phyloP scores from a whole-genome alignment of 106 monocot genomes.

The Dioscorea dumetorum region DNA sequence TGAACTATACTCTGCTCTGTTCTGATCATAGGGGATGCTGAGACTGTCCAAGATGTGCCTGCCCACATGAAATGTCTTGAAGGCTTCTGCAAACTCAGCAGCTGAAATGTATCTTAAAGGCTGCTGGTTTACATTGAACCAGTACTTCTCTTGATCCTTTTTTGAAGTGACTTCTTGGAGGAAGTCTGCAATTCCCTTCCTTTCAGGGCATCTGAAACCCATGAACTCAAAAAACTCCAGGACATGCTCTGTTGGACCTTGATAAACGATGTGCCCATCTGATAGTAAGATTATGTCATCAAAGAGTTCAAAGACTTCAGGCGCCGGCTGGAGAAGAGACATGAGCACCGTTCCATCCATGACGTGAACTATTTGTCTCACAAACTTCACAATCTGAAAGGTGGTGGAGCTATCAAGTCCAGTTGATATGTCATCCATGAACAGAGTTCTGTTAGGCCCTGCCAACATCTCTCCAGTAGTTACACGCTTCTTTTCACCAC shows the following conservation, averaged over 20 bases:
- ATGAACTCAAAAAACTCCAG: constrained; percentile 67
- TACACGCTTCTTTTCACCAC: constrained; percentile 51
- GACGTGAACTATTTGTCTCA: constrained; percentile 58
- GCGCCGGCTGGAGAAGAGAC: constrained; percentile 83
- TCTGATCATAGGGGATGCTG: constrained; percentile 2
- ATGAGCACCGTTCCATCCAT: constrained; percentile 73
- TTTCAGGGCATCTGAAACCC: constrained; percentile 67
- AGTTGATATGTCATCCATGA: constrained; percentile 97
- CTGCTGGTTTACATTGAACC: constrained; percentile 19
- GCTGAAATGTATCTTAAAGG: constrained; percentile 37
- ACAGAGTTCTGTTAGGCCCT: constrained; percentile 60
- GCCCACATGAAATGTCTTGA: constrained; percentile 16
- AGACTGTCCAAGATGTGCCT: constrained; percentile 13
- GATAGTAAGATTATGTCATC: constrained; percentile 67
- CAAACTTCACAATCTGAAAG: constrained; percentile 70
- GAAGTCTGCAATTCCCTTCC: constrained; percentile 74
- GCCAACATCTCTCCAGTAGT: constrained; percentile 82
- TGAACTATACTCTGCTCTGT: not conserved
- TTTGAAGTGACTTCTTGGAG: constrained; percentile 73
- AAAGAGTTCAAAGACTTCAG: constrained; percentile 76
- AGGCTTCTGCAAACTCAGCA: constrained; percentile 43
- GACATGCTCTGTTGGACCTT: constrained; percentile 63
- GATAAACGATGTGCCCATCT: constrained; percentile 76
- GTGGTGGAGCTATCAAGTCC: constrained; percentile 93
- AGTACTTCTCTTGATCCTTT: constrained; percentile 77